phyloP scores from a whole-genome alignment of 805 yeast genomes.

The Metschnikowia colocasiae region DNA sequence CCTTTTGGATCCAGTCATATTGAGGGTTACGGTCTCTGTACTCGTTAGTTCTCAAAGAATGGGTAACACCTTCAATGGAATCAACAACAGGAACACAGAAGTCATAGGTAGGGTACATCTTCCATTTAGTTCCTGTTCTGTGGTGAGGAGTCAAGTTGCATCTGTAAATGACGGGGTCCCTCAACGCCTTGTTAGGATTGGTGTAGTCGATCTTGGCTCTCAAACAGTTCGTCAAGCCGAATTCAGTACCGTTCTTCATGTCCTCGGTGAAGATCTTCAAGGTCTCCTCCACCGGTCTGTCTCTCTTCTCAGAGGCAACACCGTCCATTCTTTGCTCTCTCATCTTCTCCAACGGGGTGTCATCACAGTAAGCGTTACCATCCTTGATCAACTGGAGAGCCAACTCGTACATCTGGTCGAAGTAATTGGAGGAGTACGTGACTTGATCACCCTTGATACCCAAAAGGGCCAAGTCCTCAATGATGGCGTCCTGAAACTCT shows the following conservation, averaged over 20 bases:
- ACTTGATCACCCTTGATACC: conserved; percentile 90
- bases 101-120: conserved; percentile 96
- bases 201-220: conserved; percentile 95
- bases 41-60: conserved; percentile 95
- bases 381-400: conserved; percentile 87
- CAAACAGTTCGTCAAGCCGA: conserved; percentile 85
- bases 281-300: conserved; percentile 89
- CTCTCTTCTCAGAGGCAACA: conserved; percentile 86
- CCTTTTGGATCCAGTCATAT: conserved; percentile 91
- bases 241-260: conserved; percentile 92
- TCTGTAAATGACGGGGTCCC: conserved; percentile 98
- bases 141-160: conserved; percentile 97
- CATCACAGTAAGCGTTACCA: conserved; percentile 97
- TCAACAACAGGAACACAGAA: conserved; percentile 98
- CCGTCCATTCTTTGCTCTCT: conserved; percentile 99
- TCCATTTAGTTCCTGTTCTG: conserved; percentile 91
- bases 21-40: conserved; percentile 98
- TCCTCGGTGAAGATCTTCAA: conserved; percentile 80
- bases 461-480: conserved; percentile 84
- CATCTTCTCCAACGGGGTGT: conserved; percentile 91
- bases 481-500: conserved; percentile 90
- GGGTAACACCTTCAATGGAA: conserved; percentile 94
- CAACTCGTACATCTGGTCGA: conserved; percentile 82
- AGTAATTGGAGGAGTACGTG: conserved; percentile 92
- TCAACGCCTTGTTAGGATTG: conserved; percentile 87